Evolutionary conservation across 2,329 filamentous ascomycete species (phyloP), one percentile per base, ranked within the genome.

Genomic region (Neofusicoccum cordaticola): DNA sequence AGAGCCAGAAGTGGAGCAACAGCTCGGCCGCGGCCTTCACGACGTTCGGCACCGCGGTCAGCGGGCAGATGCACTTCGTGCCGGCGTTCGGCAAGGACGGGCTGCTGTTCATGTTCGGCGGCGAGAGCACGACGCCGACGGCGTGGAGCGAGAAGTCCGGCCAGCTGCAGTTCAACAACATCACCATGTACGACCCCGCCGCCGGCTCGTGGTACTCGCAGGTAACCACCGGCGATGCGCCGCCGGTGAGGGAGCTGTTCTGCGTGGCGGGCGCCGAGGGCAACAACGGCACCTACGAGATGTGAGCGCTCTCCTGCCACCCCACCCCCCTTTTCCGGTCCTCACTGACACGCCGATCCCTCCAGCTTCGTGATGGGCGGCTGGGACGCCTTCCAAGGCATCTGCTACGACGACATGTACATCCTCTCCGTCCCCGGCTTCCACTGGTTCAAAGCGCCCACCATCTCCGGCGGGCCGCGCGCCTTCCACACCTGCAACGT

Each of bases 371-470:
- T 63, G 27, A 22, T 27, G 6, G 42, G 62, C 12, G 62, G 62
- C 15, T 63, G 42, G 22, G 31, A 57, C 9, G 27, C 50, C 1
- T 50, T 27, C 35, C 34, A 15, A 2, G 1, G 8, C 1, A 13
- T 37, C 1, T 19, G 11, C 12, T 47, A 37, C 31, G 51, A 63
- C 9, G 50, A 63, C 50, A 17, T 57, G 15, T 57, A 63, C 48
- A 41, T 63, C 13, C 42, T 63, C 8, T 63, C 62, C 0, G 50
- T 63, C 17, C 62, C 62, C 1, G 62, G 27, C 15, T 63, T 63
- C 51, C 39, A 37, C 15, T 63, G 62, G 62, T 57, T 63, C 62
- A 35, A 37, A 9, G 41, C 22, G 11, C 19, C 47, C 11, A n/a
- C 48, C 41, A 15, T 39, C 27, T 22, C 22, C 8, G 50, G 51